A percentile compares a stretch with the other conserved stretches of the same genome.
Conservation (phyloP, 2,329 filamentous ascomycete genomes). For the Cladophialophora carrionii region DNA sequence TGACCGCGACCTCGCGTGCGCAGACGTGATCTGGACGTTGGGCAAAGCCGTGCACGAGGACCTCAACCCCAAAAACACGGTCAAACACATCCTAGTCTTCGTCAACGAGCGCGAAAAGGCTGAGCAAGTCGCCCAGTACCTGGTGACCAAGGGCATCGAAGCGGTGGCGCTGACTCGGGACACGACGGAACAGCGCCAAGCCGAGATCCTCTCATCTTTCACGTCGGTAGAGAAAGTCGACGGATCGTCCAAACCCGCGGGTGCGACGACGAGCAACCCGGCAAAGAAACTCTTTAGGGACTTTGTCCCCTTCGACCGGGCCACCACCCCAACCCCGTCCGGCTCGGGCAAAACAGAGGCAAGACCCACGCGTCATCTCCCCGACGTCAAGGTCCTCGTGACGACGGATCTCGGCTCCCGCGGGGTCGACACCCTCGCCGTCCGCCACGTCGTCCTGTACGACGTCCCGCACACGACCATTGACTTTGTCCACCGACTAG, state of each 20-base stretch:
- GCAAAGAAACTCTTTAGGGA: slow-evolving; percentile 39
- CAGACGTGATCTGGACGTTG: slow-evolving; percentile 92
- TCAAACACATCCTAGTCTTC: slow-evolving; percentile 89
- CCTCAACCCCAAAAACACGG: slow-evolving; percentile 50
- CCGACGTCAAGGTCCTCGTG: slow-evolving; percentile 86
- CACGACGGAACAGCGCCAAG: slow-evolving; percentile 74
- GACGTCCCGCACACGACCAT: slow-evolving; percentile 98
- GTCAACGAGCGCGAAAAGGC: slow-evolving; percentile 95
- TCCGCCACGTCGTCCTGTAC: slow-evolving; percentile 89
- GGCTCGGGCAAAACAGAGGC: slow-evolving; percentile 33
- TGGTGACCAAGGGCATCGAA: slow-evolving; percentile 83
- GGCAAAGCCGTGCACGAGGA: slow-evolving; percentile 74
- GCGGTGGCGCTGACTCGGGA: slow-evolving; percentile 84
- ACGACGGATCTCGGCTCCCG: slow-evolving; percentile 90
- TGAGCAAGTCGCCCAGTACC: slow-evolving; percentile 75
- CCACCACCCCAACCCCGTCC: slow-evolving; percentile 43
- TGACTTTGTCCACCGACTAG: slow-evolving; percentile 95
- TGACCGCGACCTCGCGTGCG: slow-evolving; percentile 90
- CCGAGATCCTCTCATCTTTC: slow-evolving; percentile 76
- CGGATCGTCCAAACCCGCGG: slow-evolving; percentile 30
- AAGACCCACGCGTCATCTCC: slow-evolving; percentile 57
- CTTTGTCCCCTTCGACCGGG: slow-evolving; percentile 47
- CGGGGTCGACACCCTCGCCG: slow-evolving; percentile 90
- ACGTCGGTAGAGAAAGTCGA: slow-evolving; percentile 51
- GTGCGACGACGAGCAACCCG: slow-evolving; percentile 22